These are phyloP conservation scores for Fusarium albidum DNA, from an alignment of 2,329 filamentous ascomycete genomes.

Conservation along the genomic window DNA sequence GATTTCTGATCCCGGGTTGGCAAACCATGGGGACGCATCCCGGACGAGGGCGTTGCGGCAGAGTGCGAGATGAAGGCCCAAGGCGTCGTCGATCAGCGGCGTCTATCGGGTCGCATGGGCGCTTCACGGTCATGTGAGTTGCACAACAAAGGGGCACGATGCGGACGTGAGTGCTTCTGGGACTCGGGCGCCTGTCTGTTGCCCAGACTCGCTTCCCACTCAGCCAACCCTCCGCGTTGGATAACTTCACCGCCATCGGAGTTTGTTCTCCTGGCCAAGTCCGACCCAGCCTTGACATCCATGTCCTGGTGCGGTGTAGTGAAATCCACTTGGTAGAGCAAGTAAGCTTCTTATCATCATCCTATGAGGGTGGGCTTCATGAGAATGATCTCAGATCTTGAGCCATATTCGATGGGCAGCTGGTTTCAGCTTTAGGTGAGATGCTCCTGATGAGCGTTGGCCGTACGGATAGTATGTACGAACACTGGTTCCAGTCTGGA, in stretches of 20 bases:
- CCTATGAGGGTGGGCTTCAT: slow-evolving; percentile 7
- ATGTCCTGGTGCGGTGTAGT: slow-evolving; percentile 6
- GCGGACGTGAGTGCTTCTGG: background rate
- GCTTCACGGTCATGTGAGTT: background rate
- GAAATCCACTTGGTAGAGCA: slow-evolving; percentile 10
- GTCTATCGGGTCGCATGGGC: slow-evolving; percentile 3
- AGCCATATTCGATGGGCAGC: slow-evolving; percentile 26
- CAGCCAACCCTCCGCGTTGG: too few species aligned
- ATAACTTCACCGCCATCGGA: slow-evolving; percentile 17
- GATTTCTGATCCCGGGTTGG: background rate
- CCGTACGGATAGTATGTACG: slow-evolving; percentile 17
- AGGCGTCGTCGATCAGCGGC: slow-evolving; percentile 3
- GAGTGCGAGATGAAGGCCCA: slow-evolving; percentile 7
- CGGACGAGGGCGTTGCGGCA: slow-evolving; percentile 2
- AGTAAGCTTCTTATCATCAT: slow-evolving; percentile 19
- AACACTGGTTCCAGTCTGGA: slow-evolving; percentile 16
- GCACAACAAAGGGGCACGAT: background rate
- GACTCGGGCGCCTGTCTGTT: slow-evolving; percentile 12
- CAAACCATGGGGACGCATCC: slow-evolving; percentile 3
- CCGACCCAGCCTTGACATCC: slow-evolving; percentile 12
- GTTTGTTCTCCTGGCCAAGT: slow-evolving; percentile 13
- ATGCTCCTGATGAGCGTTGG: slow-evolving; percentile 26
- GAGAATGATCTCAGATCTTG: slow-evolving; percentile 28
- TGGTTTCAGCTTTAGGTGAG: slow-evolving; percentile 43
- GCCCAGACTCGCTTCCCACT: too few species aligned